Evolutionary conservation across 2,329 filamentous ascomycete species (phyloP), one percentile per base, ranked within the genome.

Genomic region (Parasarocladium wereldwijsianum): DNA sequence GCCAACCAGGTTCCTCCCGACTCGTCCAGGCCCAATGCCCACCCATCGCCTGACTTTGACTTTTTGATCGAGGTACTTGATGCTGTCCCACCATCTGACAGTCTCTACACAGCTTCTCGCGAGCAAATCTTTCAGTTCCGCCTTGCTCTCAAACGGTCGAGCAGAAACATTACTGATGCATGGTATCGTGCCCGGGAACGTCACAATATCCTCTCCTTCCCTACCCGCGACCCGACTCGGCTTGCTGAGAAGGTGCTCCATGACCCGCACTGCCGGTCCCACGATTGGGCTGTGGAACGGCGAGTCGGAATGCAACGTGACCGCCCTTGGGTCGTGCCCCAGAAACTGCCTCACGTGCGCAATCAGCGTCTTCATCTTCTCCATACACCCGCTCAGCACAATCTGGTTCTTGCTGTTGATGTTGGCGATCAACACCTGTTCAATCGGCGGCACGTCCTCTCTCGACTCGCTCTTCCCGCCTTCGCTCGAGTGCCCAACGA

Each of bases 401-500:
- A 96, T 93, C 57, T 96, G 87, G 49, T 93, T 93, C 58, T 85
- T 90, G 51, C 77, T 83, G 58, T 96, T 96, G 56, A 93, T 75
- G 54, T 96, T 94, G 35, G 85, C 87, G 42, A 96, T 85, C 40
- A 79, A 62, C 29, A 94, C 86, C 52, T 93, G 81, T 46, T 90
- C 71, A 32, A 92, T 84, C 4, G 83, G 72, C 12, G 81, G 78
- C 17, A 75, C 55, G 40, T 80, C 67, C 39, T 74, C 62, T 36
- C 66, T 67, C 41, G 70, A 75, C 48, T 85, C 78, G 32, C 68
- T 66, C 45, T 77, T 78, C 35, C 68, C 62, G 17, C 73, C 75
- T n/a, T 68, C 61, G 36, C 65, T 64, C 28, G 66, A 66, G 40
- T 80, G 70, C 11, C 75, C 77, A 11, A 92, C 67, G 42, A 93